Evolutionary conservation across 805 yeast species (phyloP), one percentile per base, ranked within the genome.

Genomic region (Komagataella mondaviorum): DNA sequence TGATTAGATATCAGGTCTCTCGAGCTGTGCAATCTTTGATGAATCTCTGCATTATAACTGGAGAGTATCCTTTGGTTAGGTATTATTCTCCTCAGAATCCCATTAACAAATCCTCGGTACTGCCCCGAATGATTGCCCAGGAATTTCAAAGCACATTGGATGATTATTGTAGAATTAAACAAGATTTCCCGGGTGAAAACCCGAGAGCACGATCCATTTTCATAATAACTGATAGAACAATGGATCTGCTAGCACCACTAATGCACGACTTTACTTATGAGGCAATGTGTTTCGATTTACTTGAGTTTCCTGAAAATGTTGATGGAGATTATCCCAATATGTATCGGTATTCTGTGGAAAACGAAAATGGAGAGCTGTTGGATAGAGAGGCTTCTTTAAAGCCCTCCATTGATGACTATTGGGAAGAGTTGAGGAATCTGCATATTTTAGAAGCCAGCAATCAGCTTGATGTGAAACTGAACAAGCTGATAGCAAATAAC

Each of bases 251-350:
- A 59, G 85, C 93, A 6, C 96, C 97, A 0, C 63, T 93, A 48
- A 66, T 90, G 51, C 98, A 93, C 64, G 96, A 88, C 63, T 88
- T 90, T 65, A 78, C 84, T 22, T 93, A 90, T 65, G 95, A 91
- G 66, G 90, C 97, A 4, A 82, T 90, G 86, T 85, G 90, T 17
- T 83, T 84, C 69, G 99, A 91, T n/a, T 14, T 46, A 45, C 36
- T 48, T 23, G 53, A 51, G 36, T 51, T 51, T 39, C 44, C 48
- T 14, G 44, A 46, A 16, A 52, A 55, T 46, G 49, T 50, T 12
- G 46, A 55, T 18, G 57, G 56, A 8, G 30, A 55, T 16, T 54
- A 52, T 30, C 23, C 22, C 17, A 55, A 74, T 56, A 60, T 61
- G n/a, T 83, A 78, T 62, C 68, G 61, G 36, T 86, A 82, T 60